Conservation (phyloP, 1,284 basidiomycete genomes). For the Marasmius sp. region DNA sequence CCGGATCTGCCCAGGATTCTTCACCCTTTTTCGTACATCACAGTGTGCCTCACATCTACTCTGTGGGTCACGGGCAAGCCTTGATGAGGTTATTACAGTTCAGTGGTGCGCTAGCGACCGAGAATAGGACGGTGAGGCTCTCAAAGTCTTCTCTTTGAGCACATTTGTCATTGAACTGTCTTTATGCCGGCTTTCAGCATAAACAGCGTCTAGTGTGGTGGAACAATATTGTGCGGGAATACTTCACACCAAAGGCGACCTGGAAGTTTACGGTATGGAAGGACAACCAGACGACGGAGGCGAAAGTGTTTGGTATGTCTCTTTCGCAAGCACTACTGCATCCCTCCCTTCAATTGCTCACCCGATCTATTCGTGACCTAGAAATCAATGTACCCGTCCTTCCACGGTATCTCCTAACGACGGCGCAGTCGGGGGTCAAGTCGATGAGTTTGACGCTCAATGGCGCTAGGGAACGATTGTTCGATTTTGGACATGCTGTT, state of each 20-base stretch:
- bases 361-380: too few species aligned
- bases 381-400: constrained; percentile 47
- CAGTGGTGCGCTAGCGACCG: constrained; percentile 57
- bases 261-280: constrained; percentile 81
- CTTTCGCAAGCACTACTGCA: too few species aligned
- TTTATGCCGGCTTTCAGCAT: constrained; percentile 18
- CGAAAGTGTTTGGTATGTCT: constrained; percentile 73
- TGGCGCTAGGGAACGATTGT: constrained; percentile 64
- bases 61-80: constrained; percentile 58
- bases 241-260: constrained; percentile 62
- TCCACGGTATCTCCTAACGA: constrained; percentile 80
- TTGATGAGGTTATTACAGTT: constrained; percentile 62
- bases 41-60: constrained; percentile 8
- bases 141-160: constrained; percentile 6
- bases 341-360: too few species aligned
- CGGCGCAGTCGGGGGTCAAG: constrained; percentile 75
- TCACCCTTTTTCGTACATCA: too few species aligned
- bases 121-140: constrained; percentile 44
- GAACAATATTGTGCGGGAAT: constrained; percentile 59
- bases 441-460: constrained; percentile 76
- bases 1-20: too few species aligned
- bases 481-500: constrained; percentile 47
- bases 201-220: constrained; percentile 66
- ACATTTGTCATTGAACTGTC: not conserved
- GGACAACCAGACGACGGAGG: constrained; percentile 71